Base-by-base conservation (phyloP, 2,329 filamentous ascomycete genomes). In the Tolypocladium sp. region DNA sequence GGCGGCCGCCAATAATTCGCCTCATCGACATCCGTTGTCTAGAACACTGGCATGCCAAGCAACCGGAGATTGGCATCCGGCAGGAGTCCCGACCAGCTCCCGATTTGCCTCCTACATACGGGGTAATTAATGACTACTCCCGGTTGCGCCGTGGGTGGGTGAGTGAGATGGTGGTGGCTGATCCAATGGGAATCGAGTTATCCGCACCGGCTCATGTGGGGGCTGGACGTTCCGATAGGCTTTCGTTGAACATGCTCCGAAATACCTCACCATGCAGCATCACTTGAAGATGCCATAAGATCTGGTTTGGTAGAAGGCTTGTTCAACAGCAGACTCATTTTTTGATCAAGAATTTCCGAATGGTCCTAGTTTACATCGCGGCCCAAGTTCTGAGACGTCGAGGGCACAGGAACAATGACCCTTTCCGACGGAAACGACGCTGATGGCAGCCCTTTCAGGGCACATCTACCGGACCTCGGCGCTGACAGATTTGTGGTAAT, bases 401-500 rank as follows among this genome's bases (percentile, higher is more conserved):
- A 17, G 6, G 13, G 6, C 3, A 9, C 4, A 15, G 25, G 15
- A 15, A 38, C 10, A 15, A 55, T 41, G 37, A 22, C 37, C 10
- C 4, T 2, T 12, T 27, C 9, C 10, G 53, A 27, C 12, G 25
- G 7, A 10, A 2, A 25, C n/a, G 20, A 2, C 22, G 7, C 2
- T 6, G 6, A 8, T 10, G n/a, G 13, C 2, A 40, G 44, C 49
- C 15, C 38, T n/a, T 58, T 58, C 37, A 58, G 49, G 37, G 38
- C n/a, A 2, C 27, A 37, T 25, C 38, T 58, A 8, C 57, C 57
- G 7, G 57, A 58, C 37, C 49, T 53, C 38, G 17, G 27, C 12
- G 8, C n/a, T 7, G 56, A 37, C 25, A 20, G 46, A 9, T 90
- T 90, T 73, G 82, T 79, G 25, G 78, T 78, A 4, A 86, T 88